phyloP scores from a whole-genome alignment of 768 basidiomycete species.

The Psilocybe tampanensis region DNA sequence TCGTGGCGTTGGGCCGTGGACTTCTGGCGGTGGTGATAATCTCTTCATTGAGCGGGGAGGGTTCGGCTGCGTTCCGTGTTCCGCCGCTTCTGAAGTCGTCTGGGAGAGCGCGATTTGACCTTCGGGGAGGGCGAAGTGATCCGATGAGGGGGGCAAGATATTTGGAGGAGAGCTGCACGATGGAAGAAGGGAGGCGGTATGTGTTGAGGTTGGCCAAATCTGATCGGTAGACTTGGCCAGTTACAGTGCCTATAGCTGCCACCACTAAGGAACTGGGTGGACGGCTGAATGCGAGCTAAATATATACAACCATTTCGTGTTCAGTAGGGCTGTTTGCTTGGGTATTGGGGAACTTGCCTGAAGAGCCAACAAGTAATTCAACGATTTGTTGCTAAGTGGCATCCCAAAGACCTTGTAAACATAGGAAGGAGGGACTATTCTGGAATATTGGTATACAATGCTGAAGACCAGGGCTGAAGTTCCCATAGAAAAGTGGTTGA shows the following conservation, averaged over 20 bases:
- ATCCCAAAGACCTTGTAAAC: slow-evolving; percentile 76
- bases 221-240: slow-evolving; percentile 82
- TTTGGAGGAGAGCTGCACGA: slow-evolving; percentile 56
- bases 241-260: slow-evolving; percentile 63
- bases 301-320: background rate
- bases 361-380: slow-evolving; percentile 68
- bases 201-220: slow-evolving; percentile 78
- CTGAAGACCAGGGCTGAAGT: slow-evolving; percentile 78
- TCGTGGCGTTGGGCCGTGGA: slow-evolving; percentile 17
- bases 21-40: slow-evolving; percentile 63
- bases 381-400: slow-evolving; percentile 74
- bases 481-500: slow-evolving; percentile 78
- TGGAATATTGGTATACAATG: slow-evolving; percentile 80
- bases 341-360: slow-evolving; percentile 53
- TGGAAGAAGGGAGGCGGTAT: slow-evolving; percentile 70
- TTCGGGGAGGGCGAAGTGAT: slow-evolving; percentile 59
- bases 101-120: slow-evolving; percentile 76
- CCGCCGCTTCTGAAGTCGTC: slow-evolving; percentile 41
- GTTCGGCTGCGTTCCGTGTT: slow-evolving; percentile 18
- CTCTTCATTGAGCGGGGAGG: slow-evolving; percentile 49
- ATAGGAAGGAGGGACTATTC: slow-evolving; percentile 78
- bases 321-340: background rate
- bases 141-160: slow-evolving; percentile 72
- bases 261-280: slow-evolving; percentile 67
- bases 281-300: slow-evolving; percentile 69